A percentile compares a stretch with the other conserved stretches of the same genome.
phyloP scores from a whole-genome alignment of 1,139 yeast genomes.

The Yamadazyma buinensis region DNA sequence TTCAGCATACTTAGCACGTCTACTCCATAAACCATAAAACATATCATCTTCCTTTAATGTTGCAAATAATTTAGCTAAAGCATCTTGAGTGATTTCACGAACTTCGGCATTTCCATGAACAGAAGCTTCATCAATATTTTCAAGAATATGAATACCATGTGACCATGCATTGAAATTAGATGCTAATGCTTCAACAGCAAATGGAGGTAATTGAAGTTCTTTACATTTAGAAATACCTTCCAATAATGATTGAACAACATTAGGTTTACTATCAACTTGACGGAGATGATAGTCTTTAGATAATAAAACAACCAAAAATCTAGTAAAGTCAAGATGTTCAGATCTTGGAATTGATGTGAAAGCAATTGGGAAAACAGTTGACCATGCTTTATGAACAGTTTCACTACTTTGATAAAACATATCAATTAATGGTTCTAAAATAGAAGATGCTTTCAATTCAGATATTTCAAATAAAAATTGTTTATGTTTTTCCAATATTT shows the following conservation, averaged over 20 bases:
- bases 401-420: slow-evolving; percentile 80
- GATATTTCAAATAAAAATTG: slow-evolving; percentile 46
- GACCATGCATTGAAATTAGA: slow-evolving; percentile 90
- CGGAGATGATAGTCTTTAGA: slow-evolving; percentile 91
- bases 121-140: slow-evolving; percentile 66
- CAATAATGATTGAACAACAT: slow-evolving; percentile 78
- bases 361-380: slow-evolving; percentile 75
- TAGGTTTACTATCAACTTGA: slow-evolving; percentile 83
- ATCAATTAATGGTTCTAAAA: slow-evolving; percentile 71
- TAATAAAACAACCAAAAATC: slow-evolving; percentile 71
- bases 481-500: slow-evolving; percentile 48
- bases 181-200: slow-evolving; percentile 84
- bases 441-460: slow-evolving; percentile 50
- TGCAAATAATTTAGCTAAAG: slow-evolving; percentile 84
- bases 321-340: slow-evolving; percentile 78
- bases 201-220: slow-evolving; percentile 86
- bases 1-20: slow-evolving; percentile 90
- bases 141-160: slow-evolving; percentile 78
- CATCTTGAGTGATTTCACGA: slow-evolving; percentile 85
- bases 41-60: slow-evolving; percentile 90
- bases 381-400: slow-evolving; percentile 83
- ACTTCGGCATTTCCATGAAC: slow-evolving; percentile 69
- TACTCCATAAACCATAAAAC: slow-evolving; percentile 97
- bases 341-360: slow-evolving; percentile 70
- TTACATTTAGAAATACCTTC: slow-evolving; percentile 77